Evolutionary conservation across 768 basidiomycete genomes (phyloP), one percentile per base, ranked within the genome.

Genomic region (Chalciporus chontae): DNA sequence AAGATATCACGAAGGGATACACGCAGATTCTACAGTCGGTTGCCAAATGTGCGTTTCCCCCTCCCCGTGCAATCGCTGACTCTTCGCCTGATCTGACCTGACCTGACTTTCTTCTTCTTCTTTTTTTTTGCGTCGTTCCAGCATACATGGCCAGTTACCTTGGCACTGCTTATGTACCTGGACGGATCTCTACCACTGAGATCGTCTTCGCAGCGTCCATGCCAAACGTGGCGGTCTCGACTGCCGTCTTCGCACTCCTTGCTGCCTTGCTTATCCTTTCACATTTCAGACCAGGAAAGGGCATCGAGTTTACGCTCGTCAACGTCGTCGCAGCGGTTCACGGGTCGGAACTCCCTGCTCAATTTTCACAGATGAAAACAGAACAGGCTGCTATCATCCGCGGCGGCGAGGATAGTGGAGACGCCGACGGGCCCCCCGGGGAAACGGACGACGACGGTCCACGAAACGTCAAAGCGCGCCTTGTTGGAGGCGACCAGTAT

Each of bases 141-240:
- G 61, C 58, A 8, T 62, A 59, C 43, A 51, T 63, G 1, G 44
- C 43, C 0, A 56, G 66, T 17, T 60, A 56, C 36, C 52, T 67
- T 6, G 60, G 66, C 10, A 58, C 52, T 0, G 56, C 67, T 2
- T 59, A 64, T 31, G 67, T 68, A n/a, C 66, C 66, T 2, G 66
- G 60, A n/a, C 57, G 58, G 3, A 31, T 67, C 13, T 60, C 65
- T 0, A 21, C 18, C n/a, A 38, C 52, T 3, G 45, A 58, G 14
- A 32, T 64, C 27, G 43, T 67, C 19, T 69, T 67, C 19, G 59
- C 57, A 2, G 45, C 62, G 3, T 62, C 65, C 3, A 53, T 67
- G 10, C 65, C 67, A 0, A 57, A 63, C 54, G 55, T 68, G 50
- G 59, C 54, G 0, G 48, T 60, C 15, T 50, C 66, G 17, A 67